Evolutionary conservation across 1,139 yeast genomes (phyloP), one percentile per base, ranked within the genome.

Genomic region (Hansenula lynferdii): DNA sequence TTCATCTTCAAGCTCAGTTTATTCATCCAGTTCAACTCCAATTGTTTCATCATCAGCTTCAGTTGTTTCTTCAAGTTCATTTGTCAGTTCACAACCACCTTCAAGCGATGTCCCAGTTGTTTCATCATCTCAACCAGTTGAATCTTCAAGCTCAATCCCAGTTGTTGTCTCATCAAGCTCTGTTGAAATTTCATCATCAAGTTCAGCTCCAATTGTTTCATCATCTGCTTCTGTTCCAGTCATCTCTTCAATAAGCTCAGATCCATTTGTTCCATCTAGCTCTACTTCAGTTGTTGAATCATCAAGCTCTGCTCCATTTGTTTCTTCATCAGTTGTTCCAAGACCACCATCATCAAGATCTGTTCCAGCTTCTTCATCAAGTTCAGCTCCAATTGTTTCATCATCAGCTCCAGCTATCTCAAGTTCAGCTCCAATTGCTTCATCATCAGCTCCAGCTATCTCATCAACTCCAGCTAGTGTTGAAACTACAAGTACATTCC

Each of bases 401-500:
- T 18, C 25, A 33, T 29, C 25, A 23, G 25, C 22, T 7, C 22
- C 22, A 20, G 6, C 22, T 7, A 23, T 5, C 25, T 11, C 27
- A 25, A 21, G 23, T 21, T 25, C 27, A 25, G 10, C 27, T 14
- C 35, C 33, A 17, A 28, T 31, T 19, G 31, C 19, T 24, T 26
- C 31, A n/a, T 16, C 16, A 30, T 30, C 21, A 8, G 19, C 34
- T 8, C 16, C 15, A 26, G 18, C 18, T 8, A 20, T 22, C 20
- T 18, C 34, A 19, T 32, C 42, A 6, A 8, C 33, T 18, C 39
- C 42, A 14, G 28, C 9, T 6, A 19, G 40, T 11, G n/a, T 12
- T n/a, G n/a, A n/a, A 25, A 14, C 17, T 16, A 8, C 8, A 5
- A 28, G 30, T n/a, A 16, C 30, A 8, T 10, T 17, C 15, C 21